Percentiles rank a stretch among this genome's conserved stretches.
These are phyloP conservation scores for Polygonum maritimum DNA, from an alignment of 148 eudicot genomes.

Conservation along the genomic window DNA sequence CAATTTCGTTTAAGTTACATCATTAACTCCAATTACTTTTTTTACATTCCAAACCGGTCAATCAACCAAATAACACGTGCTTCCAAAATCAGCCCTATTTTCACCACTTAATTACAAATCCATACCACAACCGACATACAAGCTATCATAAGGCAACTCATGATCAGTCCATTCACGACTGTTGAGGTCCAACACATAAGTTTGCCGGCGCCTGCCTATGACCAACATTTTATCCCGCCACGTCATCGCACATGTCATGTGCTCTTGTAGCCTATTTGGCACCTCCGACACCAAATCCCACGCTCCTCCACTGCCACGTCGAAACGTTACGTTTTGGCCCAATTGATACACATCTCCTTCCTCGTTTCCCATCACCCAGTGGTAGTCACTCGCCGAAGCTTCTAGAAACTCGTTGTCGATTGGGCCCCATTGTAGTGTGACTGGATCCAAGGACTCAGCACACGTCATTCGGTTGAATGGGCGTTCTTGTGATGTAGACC, in stretches of 20 bases:
- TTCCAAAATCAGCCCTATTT: neutral
- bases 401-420: slow-evolving; percentile 30
- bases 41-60: too few relatives aligned
- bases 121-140: slow-evolving; percentile 59
- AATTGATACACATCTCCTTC: slow-evolving; percentile 19
- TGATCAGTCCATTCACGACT: slow-evolving; percentile 34
- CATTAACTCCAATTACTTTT: too few relatives aligned
- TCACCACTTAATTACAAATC: slow-evolving; percentile 29
- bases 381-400: slow-evolving; percentile 9
- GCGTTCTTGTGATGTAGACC: neutral
- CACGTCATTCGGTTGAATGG: neutral
- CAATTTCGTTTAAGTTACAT: too few relatives aligned
- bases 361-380: slow-evolving; percentile 24
- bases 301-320: slow-evolving; percentile 5
- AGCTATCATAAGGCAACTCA: slow-evolving; percentile 42
- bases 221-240: slow-evolving; percentile 43
- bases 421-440: slow-evolving; percentile 49
- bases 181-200: slow-evolving; percentile 40
- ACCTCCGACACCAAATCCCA: slow-evolving; percentile 46
- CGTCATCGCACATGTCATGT: slow-evolving; percentile 14
- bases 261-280: slow-evolving; percentile 16
- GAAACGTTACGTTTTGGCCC: slow-evolving; percentile 19
- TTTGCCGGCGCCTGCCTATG: slow-evolving; percentile 35
- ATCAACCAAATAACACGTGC: too few relatives aligned
- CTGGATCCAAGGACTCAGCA: slow-evolving; percentile 37